Conservation (phyloP, 352 stramenopile species). For the Elongisporangium anandrum region DNA sequence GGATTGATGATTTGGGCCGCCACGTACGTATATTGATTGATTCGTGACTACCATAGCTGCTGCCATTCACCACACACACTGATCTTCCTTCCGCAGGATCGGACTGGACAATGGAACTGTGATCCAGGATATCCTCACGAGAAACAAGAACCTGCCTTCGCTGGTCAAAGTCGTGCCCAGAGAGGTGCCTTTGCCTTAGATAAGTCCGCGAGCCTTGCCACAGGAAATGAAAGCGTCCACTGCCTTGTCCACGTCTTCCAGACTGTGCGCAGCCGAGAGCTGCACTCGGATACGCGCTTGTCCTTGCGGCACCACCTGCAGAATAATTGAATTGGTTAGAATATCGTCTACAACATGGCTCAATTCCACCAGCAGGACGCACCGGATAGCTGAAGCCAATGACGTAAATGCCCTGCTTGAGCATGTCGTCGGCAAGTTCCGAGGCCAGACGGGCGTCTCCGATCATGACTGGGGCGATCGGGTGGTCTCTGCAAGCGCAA, state of each 20-base stretch:
- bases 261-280: conserved; percentile 88
- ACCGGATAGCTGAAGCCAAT: conserved; percentile 94
- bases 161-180: conserved; percentile 37
- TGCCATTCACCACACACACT: conserved; percentile 4
- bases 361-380: conserved; percentile 2
- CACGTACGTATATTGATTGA: conserved; percentile 26
- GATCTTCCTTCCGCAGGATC: conserved; percentile 27
- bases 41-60: too few relatives aligned
- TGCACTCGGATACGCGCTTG: conserved; percentile 91
- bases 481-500: conserved; percentile 59
- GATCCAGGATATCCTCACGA: conserved; percentile 34
- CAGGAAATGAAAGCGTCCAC: conserved; percentile 92
- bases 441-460: conserved; percentile 88
- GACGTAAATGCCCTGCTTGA: conserved; percentile 92
- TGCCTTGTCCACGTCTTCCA: conserved; percentile 89
- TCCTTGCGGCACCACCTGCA: conserved; percentile 88
- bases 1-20: conserved; percentile 56
- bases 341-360: too few relatives aligned
- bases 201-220: conserved; percentile 76
- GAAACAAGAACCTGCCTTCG: conserved; percentile 49
- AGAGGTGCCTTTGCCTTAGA: conserved; percentile 13
- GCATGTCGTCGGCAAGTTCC: conserved; percentile 89
- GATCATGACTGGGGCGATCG: conserved; percentile 91
- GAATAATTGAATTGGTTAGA: conserved; percentile 1
- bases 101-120: conserved; percentile 32